Evolutionary conservation across 768 basidiomycete species (phyloP).

Genomic region (Udeniomyces megalosporus): DNA sequence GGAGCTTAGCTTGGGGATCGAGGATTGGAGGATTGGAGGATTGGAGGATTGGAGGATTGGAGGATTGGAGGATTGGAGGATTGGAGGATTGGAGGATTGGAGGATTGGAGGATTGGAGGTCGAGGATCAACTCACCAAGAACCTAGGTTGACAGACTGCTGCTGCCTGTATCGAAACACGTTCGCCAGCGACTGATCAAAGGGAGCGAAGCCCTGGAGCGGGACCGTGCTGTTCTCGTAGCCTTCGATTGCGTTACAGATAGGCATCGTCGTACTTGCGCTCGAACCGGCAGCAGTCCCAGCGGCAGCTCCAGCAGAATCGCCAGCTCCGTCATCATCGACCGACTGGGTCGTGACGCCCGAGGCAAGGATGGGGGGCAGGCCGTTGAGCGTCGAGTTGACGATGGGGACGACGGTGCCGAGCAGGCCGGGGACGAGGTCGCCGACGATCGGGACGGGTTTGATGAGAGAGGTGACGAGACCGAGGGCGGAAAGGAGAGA

Average conservation of each 20-base stretch:
- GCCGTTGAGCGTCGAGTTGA: background rate
- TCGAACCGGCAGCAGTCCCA: background rate
- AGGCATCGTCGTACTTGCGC: background rate
- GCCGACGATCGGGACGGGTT: constrained; percentile 1
- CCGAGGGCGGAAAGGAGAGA: background rate
- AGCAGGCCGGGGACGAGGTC: background rate
- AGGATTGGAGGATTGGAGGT: too few species aligned
- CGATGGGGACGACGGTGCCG: background rate
- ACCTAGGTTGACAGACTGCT: constrained; percentile 68
- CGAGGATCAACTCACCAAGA: constrained; percentile 19
- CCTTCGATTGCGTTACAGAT: background rate
- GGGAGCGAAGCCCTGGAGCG: background rate
- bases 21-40: too few species aligned
- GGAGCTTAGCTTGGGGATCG: too few species aligned
- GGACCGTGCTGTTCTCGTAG: background rate
- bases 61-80: too few species aligned
- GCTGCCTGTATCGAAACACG: constrained; percentile 48
- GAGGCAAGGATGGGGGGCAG: constrained; percentile 2
- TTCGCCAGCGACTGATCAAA: background rate
- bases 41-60: too few species aligned
- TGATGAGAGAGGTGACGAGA: constrained; percentile 4
- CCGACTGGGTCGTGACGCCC: background rate
- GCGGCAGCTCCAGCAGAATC: background rate
- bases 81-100: too few species aligned
- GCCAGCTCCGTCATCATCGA: background rate